These are phyloP conservation scores for Sanghuangporus baumii DNA, from an alignment of 1,284 basidiomycete species.

Conservation along the genomic window DNA sequence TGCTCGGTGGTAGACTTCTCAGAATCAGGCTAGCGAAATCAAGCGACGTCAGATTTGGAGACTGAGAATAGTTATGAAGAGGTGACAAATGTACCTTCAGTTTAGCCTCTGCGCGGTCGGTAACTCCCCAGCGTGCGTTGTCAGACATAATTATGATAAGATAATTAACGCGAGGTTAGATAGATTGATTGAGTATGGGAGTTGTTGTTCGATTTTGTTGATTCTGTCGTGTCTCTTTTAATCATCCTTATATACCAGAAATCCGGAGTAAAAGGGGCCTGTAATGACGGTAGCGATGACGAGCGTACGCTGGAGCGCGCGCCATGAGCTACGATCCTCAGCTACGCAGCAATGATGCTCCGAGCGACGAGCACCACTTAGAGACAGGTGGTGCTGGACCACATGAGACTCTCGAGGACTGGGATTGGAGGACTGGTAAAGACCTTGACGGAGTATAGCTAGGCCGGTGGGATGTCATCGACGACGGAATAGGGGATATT, in stretches of 20 bases:
- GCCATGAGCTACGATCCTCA: not conserved
- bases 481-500: too few relatives aligned
- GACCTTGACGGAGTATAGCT: too few relatives aligned
- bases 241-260: not conserved
- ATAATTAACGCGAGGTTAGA: not conserved
- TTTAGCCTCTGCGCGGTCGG: constrained; percentile 43
- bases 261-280: not conserved
- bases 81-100: constrained; percentile 33
- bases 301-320: not conserved
- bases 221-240: not conserved
- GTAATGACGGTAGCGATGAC: constrained; percentile 3
- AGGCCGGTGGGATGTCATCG: too few relatives aligned
- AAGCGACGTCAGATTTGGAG: not conserved
- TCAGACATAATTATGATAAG: constrained; percentile 16
- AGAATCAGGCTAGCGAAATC: constrained; percentile 38
- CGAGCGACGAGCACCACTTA: not conserved
- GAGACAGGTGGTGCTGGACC: not conserved
- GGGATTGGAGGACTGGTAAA: too few relatives aligned
- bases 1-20: constrained; percentile 51
- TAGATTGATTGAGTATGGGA: not conserved
- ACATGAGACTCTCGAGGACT: too few relatives aligned
- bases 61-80: not conserved
- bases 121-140: constrained; percentile 40
- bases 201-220: not conserved
- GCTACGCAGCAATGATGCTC: not conserved